These are phyloP conservation scores for Penicillium lagena DNA, from an alignment of 495 filamentous ascomycete species.

Conservation along the genomic window DNA sequence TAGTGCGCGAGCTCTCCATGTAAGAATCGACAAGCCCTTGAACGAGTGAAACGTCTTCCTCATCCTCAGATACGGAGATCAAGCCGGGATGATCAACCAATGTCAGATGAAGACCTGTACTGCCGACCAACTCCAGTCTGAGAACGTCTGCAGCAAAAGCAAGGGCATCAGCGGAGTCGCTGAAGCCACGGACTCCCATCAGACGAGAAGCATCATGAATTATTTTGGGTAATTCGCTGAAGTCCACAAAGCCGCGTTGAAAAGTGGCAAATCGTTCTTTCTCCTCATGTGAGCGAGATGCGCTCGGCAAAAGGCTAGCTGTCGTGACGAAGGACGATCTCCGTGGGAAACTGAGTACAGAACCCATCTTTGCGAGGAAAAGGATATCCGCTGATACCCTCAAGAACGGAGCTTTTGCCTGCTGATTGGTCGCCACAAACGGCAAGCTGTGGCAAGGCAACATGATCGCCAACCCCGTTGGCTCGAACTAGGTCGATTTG, in stretches of 20 bases:
- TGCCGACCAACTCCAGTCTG: constrained; percentile 43
- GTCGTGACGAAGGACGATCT: constrained; percentile 22
- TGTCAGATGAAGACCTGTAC: constrained; percentile 44
- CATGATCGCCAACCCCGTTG: constrained; percentile 45
- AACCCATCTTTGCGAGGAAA: constrained; percentile 33
- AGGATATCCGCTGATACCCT: constrained; percentile 32
- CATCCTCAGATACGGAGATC: constrained; percentile 23
- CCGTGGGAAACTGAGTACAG: constrained; percentile 29
- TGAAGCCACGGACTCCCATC: constrained; percentile 26
- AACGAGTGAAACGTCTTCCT: constrained; percentile 23
- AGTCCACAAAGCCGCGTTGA: constrained; percentile 4
- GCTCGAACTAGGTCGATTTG: constrained; percentile 3
- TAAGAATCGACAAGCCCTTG: constrained; percentile 22
- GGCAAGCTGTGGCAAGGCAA: constrained; percentile 59
- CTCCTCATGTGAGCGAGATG: constrained; percentile 5
- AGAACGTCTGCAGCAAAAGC: constrained; percentile 45
- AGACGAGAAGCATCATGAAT: constrained; percentile 32
- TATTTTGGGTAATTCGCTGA: constrained; percentile 32
- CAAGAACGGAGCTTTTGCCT: constrained; percentile 44
- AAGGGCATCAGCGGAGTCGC: constrained; percentile 11
- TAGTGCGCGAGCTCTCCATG: constrained; percentile 24
- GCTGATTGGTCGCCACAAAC: constrained; percentile 55
- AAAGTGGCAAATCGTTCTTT: constrained; percentile 5
- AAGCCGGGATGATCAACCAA: constrained; percentile 51
- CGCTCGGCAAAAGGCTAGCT: constrained; percentile 7